Evolutionary conservation across 108 stramenopile genomes (phyloP), one percentile per base, ranked within the genome.

Genomic region (Cylindrotheca fusiformis): DNA sequence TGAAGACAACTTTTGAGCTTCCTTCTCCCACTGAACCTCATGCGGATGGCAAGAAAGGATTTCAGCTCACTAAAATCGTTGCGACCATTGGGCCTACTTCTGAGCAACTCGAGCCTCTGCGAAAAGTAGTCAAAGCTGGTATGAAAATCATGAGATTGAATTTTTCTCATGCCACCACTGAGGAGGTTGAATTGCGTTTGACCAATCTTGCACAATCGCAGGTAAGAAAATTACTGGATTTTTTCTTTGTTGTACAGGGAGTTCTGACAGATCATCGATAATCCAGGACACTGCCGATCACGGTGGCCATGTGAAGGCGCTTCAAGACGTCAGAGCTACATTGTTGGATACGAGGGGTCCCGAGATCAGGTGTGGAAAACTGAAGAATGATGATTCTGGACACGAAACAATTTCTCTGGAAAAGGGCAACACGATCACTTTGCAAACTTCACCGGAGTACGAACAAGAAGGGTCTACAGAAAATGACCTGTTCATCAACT

Each of bases 131-230:
- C 10, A 45, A 78, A 26, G 82, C 81, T 44, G 95, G 95, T 28
- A 84, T 97, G 88, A 79, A 85, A 17, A 77, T 97, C 29, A 96
- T 96, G 95, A 75, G 97, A 33, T 69, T 97, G 50, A 97, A 97
- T 69, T 97, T 97, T 74, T 90, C 88, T 32, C 97, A 97, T 68
- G 97, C 96, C 28, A 97, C 97, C 5, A 85, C 69, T 25, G 95
- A 97, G 63, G 97, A 97, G 82, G 95, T 95, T 4, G 91, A 93
- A 56, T 61, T 95, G 63, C 90, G 97, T 22, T 69, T 86, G 48
- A 69, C 47, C 27, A 97, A 97, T 78, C 80, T 97, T 32, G 76
- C 72, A 24, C 50, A 69, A 12, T 65, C 78, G 55, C 81, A 87
- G 77, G 82, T 81, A 56, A 41, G 58, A 46, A 4, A 48, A 17